phyloP scores from a whole-genome alignment of 2,329 filamentous ascomycete species.

The Tolypocladium sp. region DNA sequence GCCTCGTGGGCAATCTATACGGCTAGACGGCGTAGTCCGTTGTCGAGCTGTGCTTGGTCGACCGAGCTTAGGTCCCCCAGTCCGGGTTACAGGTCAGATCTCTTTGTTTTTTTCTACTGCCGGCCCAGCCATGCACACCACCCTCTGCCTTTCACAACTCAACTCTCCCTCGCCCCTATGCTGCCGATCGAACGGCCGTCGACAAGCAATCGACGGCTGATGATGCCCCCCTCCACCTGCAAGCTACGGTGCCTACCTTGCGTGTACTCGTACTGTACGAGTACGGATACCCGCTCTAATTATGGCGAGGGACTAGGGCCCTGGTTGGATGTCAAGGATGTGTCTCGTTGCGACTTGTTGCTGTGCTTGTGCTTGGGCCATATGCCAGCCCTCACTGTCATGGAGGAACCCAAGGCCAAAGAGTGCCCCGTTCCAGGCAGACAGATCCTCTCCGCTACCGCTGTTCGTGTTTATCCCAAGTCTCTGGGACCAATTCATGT shows the following conservation, averaged over 20 bases:
- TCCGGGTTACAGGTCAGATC: conserved; percentile 8
- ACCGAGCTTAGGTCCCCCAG: background rate
- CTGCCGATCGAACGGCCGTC: background rate
- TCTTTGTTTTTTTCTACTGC: conserved; percentile 7
- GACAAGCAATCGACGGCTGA: background rate
- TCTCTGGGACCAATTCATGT: background rate
- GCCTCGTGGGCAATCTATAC: conserved; percentile 6
- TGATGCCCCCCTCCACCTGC: background rate
- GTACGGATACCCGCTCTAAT: background rate
- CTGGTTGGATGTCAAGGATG: background rate
- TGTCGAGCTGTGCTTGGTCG: conserved; percentile 5
- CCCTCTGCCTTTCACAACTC: conserved; percentile 2
- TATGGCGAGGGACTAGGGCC: background rate
- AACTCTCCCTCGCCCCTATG: background rate
- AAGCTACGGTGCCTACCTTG: background rate
- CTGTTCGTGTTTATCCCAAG: background rate
- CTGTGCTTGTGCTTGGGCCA: background rate
- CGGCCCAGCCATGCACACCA: conserved; percentile 1
- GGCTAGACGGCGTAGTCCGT: conserved; percentile 1
- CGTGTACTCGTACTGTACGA: background rate
- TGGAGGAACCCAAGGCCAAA: background rate
- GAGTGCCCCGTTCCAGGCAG: background rate
- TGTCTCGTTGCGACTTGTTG: background rate
- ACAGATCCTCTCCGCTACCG: background rate
- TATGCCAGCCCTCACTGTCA: background rate